phyloP scores from a whole-genome alignment of 306 rosid genomes.

The Ochetophila trinervis region DNA sequence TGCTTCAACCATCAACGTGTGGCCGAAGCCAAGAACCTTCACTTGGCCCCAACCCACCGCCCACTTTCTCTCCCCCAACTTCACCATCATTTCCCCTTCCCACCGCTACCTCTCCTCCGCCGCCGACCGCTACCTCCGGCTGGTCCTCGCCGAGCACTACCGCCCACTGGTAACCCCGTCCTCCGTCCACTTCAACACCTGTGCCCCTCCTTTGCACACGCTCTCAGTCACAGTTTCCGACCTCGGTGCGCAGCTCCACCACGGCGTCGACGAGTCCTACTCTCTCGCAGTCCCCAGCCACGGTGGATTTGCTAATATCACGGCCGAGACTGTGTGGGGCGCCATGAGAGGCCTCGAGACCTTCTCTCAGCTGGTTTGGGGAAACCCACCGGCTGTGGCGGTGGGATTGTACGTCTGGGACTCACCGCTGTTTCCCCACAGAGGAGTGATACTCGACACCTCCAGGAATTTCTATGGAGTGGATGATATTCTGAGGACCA shows the following conservation, averaged over 20 bases:
- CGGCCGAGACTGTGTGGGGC: conserved; percentile 58
- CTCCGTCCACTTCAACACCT: conserved; percentile 20
- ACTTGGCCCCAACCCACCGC: conserved; percentile 54
- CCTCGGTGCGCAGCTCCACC: conserved; percentile 39
- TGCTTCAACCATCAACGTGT: conserved; percentile 35
- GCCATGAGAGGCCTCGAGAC: conserved; percentile 85
- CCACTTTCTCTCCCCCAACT: conserved; percentile 53
- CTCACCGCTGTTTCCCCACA: conserved; percentile 48
- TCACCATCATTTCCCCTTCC: conserved; percentile 46
- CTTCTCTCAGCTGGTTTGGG: conserved; percentile 78
- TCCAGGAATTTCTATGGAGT: conserved; percentile 70
- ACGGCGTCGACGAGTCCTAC: conserved; percentile 73
- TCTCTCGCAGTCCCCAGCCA: conserved; percentile 33
- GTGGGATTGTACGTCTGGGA: conserved; percentile 51
- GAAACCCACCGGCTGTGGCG: conserved; percentile 39
- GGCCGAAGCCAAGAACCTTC: conserved; percentile 75
- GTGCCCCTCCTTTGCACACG: conserved; percentile 39
- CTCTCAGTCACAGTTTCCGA: conserved; percentile 39
- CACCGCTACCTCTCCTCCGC: conserved; percentile 54
- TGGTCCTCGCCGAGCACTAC: conserved; percentile 59
- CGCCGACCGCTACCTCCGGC: conserved; percentile 45
- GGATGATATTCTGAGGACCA: conserved; percentile 55
- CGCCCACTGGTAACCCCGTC: conserved; percentile 41
- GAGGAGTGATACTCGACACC: conserved; percentile 72
- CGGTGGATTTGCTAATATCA: conserved; percentile 40